phyloP scores from a whole-genome alignment of 2,329 filamentous ascomycete genomes.

The Onygena corvina region DNA sequence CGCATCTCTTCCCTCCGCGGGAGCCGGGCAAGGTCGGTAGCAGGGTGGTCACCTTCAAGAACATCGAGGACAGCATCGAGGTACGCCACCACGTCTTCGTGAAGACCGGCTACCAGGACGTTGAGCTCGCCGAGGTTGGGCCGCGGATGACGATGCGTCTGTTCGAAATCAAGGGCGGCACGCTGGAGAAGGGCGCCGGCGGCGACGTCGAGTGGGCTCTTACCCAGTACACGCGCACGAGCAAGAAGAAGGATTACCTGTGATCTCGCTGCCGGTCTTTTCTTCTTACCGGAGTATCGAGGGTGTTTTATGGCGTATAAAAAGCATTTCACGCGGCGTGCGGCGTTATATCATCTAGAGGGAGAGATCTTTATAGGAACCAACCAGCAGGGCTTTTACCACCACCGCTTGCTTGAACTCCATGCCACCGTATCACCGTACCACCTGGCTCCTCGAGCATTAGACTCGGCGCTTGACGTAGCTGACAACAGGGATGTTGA shows the following conservation, averaged over 20 bases:
- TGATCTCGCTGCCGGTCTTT: conserved; percentile 30
- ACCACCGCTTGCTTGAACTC: too few species aligned
- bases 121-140: conserved; percentile 79
- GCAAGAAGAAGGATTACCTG: conserved; percentile 89
- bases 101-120: conserved; percentile 75
- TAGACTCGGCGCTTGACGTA: too few species aligned
- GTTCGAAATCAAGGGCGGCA: conserved; percentile 86
- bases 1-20: conserved; percentile 85
- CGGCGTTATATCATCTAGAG: too few species aligned
- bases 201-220: conserved; percentile 95
- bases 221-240: conserved; percentile 87
- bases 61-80: conserved; percentile 77
- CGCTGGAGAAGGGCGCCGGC: conserved; percentile 76
- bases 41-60: conserved; percentile 85
- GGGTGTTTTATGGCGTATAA: not conserved
- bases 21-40: conserved; percentile 77
- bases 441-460: too few species aligned
- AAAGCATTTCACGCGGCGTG: too few species aligned
- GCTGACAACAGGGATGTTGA: too few species aligned
- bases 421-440: too few species aligned
- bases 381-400: too few species aligned
- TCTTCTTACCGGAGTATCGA: not conserved
- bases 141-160: conserved; percentile 94
- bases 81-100: conserved; percentile 92
- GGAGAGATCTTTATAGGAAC: too few species aligned